Conservation (phyloP, 345 rosid species). For the Euphorbia tirucalli region DNA sequence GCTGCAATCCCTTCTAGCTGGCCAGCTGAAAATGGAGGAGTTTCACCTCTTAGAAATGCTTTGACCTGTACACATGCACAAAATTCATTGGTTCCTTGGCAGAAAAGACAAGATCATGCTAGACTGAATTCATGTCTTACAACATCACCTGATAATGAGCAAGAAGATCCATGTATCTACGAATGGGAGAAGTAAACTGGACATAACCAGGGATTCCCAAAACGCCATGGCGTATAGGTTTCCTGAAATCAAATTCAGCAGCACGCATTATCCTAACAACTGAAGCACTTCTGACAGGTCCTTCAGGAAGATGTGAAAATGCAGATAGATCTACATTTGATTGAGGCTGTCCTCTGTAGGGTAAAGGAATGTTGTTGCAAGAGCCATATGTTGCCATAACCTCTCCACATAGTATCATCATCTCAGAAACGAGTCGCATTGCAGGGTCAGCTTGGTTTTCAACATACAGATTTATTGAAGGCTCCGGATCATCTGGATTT, state of each 20-base stretch:
- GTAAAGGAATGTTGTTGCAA: conserved; percentile 68
- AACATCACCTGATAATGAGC: conserved; percentile 83
- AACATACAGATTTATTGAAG: conserved; percentile 68
- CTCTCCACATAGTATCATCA: conserved; percentile 99
- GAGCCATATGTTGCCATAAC: conserved; percentile 81
- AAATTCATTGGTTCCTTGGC: background rate
- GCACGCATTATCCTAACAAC: conserved; percentile 80
- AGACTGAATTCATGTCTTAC: background rate
- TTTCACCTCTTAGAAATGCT: conserved; percentile 76
- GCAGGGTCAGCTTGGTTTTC: conserved; percentile 92
- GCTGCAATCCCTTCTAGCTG: conserved; percentile 89
- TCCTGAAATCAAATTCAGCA: conserved; percentile 82
- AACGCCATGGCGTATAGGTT: conserved; percentile 83
- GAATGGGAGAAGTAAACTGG: conserved; percentile 96
- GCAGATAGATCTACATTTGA: conserved; percentile 75
- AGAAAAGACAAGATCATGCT: background rate
- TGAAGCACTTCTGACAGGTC: conserved; percentile 81
- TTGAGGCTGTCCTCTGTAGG: conserved; percentile 97
- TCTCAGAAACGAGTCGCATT: conserved; percentile 91
- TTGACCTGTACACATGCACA: conserved; percentile 48
- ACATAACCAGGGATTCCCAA: conserved; percentile 94
- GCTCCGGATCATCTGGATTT: conserved; percentile 85
- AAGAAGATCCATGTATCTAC: conserved; percentile 92
- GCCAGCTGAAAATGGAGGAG: conserved; percentile 82
- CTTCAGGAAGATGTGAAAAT: conserved; percentile 90